A percentile compares a stretch with the other conserved stretches of the same genome.
Evolutionary conservation across 2,329 filamentous ascomycete genomes (phyloP).

Genomic region (Dryadomyces quercus-mongolicae): DNA sequence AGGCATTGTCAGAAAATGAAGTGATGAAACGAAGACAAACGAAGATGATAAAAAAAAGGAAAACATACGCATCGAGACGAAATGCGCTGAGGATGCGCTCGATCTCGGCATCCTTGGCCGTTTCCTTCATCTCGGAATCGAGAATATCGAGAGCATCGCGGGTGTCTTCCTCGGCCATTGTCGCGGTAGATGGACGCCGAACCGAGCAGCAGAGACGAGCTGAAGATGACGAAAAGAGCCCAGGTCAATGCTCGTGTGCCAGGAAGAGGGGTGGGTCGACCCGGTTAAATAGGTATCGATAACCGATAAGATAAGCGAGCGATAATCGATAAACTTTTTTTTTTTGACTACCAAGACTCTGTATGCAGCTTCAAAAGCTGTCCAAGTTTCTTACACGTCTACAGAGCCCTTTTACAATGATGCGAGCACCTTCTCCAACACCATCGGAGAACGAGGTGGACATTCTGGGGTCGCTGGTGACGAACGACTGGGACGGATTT

Average conservation of each 20-base stretch:
- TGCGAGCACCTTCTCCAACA: conserved; percentile 66
- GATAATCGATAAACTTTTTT: conserved; percentile 2
- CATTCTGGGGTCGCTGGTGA: conserved; percentile 68
- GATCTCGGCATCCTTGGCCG: conserved; percentile 94
- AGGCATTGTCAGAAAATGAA: not conserved
- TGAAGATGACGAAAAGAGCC: not conserved
- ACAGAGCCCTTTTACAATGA: conserved; percentile 44
- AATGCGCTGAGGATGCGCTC: conserved; percentile 89
- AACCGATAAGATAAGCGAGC: not conserved
- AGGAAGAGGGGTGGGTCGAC: not conserved
- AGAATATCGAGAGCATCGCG: conserved; percentile 66
- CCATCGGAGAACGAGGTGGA: conserved; percentile 85
- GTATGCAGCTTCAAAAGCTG: not conserved
- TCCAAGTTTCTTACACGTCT: not conserved
- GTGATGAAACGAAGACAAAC: not conserved
- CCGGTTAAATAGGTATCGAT: not conserved
- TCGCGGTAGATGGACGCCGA: not conserved
- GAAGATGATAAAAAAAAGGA: not conserved
- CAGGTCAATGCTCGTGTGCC: not conserved
- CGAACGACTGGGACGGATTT: conserved; percentile 24
- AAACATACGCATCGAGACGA: conserved; percentile 48
- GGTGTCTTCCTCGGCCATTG: conserved; percentile 17
- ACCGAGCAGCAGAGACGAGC: not conserved
- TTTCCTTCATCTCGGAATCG: conserved; percentile 77
- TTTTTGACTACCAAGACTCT: not conserved